Conservation (phyloP, 257 asterid genomes). For the Fraxinus cuspidata region DNA sequence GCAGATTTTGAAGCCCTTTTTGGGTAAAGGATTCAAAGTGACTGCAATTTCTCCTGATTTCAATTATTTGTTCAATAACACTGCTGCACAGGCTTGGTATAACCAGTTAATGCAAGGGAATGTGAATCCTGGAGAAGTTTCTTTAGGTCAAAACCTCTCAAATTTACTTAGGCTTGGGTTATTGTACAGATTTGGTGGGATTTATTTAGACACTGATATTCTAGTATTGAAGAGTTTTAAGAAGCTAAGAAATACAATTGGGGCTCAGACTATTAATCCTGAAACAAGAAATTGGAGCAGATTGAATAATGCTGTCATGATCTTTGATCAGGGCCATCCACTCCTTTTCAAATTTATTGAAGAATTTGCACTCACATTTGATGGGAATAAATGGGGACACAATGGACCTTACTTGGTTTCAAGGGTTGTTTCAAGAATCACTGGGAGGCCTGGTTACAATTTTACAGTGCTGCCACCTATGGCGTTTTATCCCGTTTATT, state of each 20-base stretch:
- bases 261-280: constrained; percentile 71
- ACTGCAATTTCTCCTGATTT: constrained; percentile 73
- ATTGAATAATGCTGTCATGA: constrained; percentile 86
- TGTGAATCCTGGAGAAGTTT: constrained; percentile 68
- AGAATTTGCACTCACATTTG: constrained; percentile 89
- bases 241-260: constrained; percentile 57
- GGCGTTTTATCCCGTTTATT: constrained; percentile 93
- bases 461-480: constrained; percentile 64
- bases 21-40: constrained; percentile 53
- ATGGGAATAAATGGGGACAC: constrained; percentile 98
- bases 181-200: constrained; percentile 83
- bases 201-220: constrained; percentile 81
- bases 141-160: constrained; percentile 83
- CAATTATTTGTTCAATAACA: constrained; percentile 58
- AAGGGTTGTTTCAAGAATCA: constrained; percentile 70
- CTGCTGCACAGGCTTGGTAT: constrained; percentile 72
- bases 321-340: constrained; percentile 81
- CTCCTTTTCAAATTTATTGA: constrained; percentile 76
- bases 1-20: constrained; percentile 60
- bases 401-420: constrained; percentile 95
- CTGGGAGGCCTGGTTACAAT: constrained; percentile 57
- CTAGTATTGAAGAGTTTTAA: constrained; percentile 55
- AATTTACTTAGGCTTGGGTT: constrained; percentile 83
- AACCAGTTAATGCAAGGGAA: constrained; percentile 55
- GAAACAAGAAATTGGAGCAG: constrained; percentile 78